Base-by-base conservation (phyloP, 768 basidiomycete genomes). In the Mycena albidolilacea region DNA sequence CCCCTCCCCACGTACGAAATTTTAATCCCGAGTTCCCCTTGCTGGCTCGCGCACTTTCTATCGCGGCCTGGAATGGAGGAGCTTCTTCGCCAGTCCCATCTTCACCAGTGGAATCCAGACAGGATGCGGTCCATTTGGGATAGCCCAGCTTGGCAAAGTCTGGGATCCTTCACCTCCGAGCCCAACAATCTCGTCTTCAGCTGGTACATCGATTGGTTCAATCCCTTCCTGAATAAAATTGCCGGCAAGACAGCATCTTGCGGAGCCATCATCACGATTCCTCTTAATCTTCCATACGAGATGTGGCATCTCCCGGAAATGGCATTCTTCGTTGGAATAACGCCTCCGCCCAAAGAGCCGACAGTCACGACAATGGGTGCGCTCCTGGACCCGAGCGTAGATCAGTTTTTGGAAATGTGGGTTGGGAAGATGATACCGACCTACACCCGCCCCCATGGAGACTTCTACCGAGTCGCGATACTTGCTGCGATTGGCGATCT, bases 211-310 rank as follows among this genome's bases (percentile, higher is more conserved):
- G 73, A 77, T 62, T 78, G 78, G 76, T 78, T 78, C 55, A 78
- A 78, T 55, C 78, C 76, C 0, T 76, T 64, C 43, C 14, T 70
- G 15, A 78, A 75, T 48, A 75, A 77, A 43, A 72, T 74, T 21
- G 72, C 74, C n/a, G 73, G 77, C 12, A 73, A 73, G 41, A 11
- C 38, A 23, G 63, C 39, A 15, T 73, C 71, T 2, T 67, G 66
- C 66, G 71, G 71, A 43, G 71, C 67, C 1, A 68, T 73, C 37
- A 78, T 77, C 35, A 55, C 79, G 59, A 72, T 76, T 5, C 79
- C 79, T 61, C 46, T 78, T 35, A 81, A 81, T 35, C 68, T 80
- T 2, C 80, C 80, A 0, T 57, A 57, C 9, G 59, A 72, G 15
- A 44, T 79, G 19, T 77, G 77, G 39, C 76, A 78, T 57, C 67